Percentiles rank a stretch among this genome's conserved stretches.
These are phyloP conservation scores for Gymnopus androsaceus DNA, from an alignment of 1,284 basidiomycete genomes.

Conservation along the genomic window DNA sequence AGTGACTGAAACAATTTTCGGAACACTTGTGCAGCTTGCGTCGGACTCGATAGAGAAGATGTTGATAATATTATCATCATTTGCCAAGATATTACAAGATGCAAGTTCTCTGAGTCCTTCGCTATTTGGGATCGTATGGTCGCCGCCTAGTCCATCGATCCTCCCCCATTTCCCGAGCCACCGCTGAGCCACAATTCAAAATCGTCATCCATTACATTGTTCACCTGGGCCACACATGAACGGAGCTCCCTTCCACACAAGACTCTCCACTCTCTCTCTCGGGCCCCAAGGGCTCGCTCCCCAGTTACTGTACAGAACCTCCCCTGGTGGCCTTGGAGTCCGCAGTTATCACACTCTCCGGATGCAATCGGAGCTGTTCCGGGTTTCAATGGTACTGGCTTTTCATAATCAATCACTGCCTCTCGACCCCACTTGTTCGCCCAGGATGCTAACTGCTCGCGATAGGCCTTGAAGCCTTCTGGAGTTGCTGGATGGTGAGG, in stretches of 20 bases:
- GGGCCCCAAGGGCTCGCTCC: not conserved
- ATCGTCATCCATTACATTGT: not conserved
- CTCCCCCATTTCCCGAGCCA: not conserved
- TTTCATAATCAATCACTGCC: not conserved
- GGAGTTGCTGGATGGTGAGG: not conserved
- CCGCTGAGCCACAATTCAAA: not conserved
- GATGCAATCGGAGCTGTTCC: not conserved
- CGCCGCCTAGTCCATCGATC: not conserved
- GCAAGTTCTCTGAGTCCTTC: not conserved
- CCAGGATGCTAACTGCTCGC: not conserved
- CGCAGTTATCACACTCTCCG: not conserved
- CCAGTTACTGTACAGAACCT: not conserved
- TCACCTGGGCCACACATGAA: no score
- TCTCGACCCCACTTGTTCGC: not conserved
- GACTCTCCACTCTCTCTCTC: not conserved
- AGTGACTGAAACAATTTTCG: not conserved
- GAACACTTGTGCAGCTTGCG: not conserved
- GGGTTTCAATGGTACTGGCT: not conserved
- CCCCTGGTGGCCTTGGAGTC: not conserved
- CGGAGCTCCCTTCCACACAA: not conserved
- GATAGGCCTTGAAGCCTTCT: not conserved
- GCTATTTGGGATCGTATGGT: not conserved
- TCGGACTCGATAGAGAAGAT: not conserved
- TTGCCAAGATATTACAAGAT: not conserved
- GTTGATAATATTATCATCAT: not conserved